Evolutionary conservation across 1,284 basidiomycete species (phyloP).

Genomic region (Irpex sp.): DNA sequence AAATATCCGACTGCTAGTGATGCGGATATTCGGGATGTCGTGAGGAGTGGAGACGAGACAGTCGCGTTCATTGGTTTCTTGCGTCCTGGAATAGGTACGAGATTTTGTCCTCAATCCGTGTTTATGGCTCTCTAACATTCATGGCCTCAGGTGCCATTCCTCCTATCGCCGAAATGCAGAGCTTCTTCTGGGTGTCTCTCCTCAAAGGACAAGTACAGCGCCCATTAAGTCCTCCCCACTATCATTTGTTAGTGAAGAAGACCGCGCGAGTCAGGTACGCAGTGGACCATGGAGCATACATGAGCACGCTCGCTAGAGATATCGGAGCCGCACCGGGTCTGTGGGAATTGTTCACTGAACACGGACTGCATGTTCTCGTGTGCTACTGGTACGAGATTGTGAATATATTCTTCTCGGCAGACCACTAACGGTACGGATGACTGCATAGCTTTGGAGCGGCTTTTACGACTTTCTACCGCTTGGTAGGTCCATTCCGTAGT

Average conservation of each 20-base stretch:
- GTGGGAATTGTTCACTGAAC: conserved; percentile 41
- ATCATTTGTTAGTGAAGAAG: conserved; percentile 54
- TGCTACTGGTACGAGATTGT: conserved; percentile 47
- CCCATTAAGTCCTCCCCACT: conserved; percentile 47
- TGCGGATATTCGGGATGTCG: conserved; percentile 51
- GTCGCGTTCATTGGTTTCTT: conserved; percentile 65
- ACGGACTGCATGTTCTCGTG: conserved; percentile 51
- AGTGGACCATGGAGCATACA: conserved; percentile 54
- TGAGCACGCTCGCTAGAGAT: conserved; percentile 58
- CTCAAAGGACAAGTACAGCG: conserved; percentile 40
- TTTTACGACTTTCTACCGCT: conserved; percentile 61
- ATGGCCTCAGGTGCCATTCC: conserved; percentile 51
- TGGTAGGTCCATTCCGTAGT: conserved; percentile 50
- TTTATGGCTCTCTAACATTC: not conserved
- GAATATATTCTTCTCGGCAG: not conserved
- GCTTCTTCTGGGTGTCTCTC: conserved; percentile 58
- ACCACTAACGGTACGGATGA: not conserved
- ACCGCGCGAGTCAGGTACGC: conserved; percentile 60
- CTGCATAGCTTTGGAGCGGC: conserved; percentile 53
- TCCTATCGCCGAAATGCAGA: conserved; percentile 64
- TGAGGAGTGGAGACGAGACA: conserved; percentile 42
- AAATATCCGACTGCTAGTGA: conserved; percentile 48
- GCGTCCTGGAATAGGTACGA: conserved; percentile 54
- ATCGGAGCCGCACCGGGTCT: conserved; percentile 56
- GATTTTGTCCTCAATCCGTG: conserved; percentile 1